Percentiles rank a stretch among this genome's conserved stretches.
phyloP scores from a whole-genome alignment of 2,329 filamentous ascomycete species.

The Dryadomyces quercus-mongolicae region DNA sequence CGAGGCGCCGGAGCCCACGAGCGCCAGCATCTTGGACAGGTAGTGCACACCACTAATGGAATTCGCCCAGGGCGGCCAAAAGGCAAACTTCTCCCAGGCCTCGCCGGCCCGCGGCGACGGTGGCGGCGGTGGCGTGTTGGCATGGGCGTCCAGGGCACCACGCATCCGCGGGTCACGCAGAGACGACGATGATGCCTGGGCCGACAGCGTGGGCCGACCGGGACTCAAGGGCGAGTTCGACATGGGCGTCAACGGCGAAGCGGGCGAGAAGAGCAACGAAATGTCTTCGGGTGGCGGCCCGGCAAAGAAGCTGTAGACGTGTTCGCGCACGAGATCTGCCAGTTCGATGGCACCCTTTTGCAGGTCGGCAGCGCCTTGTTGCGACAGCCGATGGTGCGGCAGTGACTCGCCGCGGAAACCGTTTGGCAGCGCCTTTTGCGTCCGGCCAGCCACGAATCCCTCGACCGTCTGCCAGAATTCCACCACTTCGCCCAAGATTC shows the following conservation, averaged over 20 bases:
- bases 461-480: constrained; percentile 92
- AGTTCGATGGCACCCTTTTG: constrained; percentile 69
- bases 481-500: constrained; percentile 76
- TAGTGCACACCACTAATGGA: constrained; percentile 88
- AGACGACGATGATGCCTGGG: constrained; percentile 37
- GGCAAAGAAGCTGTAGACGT: constrained; percentile 69
- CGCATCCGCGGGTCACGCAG: constrained; percentile 64
- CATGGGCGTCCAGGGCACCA: constrained; percentile 53
- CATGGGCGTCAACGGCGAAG: constrained; percentile 72
- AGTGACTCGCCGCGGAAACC: constrained; percentile 74
- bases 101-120: constrained; percentile 70
- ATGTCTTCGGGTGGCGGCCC: constrained; percentile 86
- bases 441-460: constrained; percentile 77
- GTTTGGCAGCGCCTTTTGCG: constrained; percentile 65
- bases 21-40: constrained; percentile 64
- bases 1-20: constrained; percentile 77
- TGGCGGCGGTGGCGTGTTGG: constrained; percentile 44
- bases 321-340: constrained; percentile 71
- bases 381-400: constrained; percentile 67
- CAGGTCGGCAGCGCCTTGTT: constrained; percentile 57
- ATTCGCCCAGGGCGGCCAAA: constrained; percentile 91
- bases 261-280: constrained; percentile 72
- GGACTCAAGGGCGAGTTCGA: constrained; percentile 35
- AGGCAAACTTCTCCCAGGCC: constrained; percentile 85
- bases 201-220: constrained; percentile 12